phyloP scores from a whole-genome alignment of 306 rosid species.

The Bauhinia variegata region DNA sequence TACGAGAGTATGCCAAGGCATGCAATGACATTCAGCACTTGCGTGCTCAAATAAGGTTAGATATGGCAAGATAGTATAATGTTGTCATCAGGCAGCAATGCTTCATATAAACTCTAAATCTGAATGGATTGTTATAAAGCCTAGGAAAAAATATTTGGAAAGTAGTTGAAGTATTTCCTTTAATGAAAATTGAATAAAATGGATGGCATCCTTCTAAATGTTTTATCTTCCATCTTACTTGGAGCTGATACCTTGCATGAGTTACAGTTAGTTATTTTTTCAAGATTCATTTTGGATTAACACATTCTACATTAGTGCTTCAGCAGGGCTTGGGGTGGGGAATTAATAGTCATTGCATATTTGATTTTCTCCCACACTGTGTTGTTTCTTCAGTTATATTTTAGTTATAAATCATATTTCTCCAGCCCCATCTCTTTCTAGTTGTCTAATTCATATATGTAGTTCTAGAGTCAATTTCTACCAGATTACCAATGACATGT shows the following conservation, averaged over 20 bases:
- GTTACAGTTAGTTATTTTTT: neutral
- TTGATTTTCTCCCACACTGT: neutral
- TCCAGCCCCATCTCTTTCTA: neutral
- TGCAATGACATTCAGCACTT: constrained; percentile 80
- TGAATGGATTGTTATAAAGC: constrained; percentile 21
- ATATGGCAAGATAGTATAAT: constrained; percentile 25
- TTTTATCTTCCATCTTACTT: neutral
- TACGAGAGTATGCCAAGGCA: constrained; percentile 67
- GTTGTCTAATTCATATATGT: neutral
- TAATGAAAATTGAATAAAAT: neutral
- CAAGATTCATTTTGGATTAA: neutral
- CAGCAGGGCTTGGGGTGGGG: neutral
- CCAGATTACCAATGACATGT: neutral
- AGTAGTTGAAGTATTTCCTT: constrained; percentile 2
- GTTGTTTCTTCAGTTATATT: neutral
- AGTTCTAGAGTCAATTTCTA: neutral
- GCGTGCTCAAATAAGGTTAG: constrained; percentile 93
- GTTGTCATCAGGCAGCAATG: neutral
- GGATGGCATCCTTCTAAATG: neutral
- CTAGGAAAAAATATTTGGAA: neutral
- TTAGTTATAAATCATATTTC: neutral
- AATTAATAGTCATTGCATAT: neutral
- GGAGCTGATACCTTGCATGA: neutral
- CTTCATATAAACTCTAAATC: constrained; percentile 1
- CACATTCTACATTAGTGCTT: neutral